Evolutionary conservation across 306 rosid species (phyloP).

Genomic region (Medicago ruthenica): DNA sequence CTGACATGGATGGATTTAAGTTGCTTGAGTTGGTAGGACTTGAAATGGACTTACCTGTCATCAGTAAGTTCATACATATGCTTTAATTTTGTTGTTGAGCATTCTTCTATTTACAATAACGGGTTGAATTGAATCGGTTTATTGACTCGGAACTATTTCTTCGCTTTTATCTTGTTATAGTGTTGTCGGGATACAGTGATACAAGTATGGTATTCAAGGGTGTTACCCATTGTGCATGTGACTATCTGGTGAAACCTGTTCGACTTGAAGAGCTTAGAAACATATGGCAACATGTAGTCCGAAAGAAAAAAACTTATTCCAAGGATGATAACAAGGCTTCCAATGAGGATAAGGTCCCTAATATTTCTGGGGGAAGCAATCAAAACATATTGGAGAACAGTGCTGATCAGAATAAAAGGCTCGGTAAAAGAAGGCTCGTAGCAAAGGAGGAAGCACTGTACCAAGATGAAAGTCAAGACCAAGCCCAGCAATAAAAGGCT

Average conservation of each 20-base stretch:
- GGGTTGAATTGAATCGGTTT: constrained; percentile 1
- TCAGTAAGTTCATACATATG: constrained; percentile 61
- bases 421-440: constrained; percentile 60
- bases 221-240: constrained; percentile 79
- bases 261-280: constrained; percentile 84
- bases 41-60: constrained; percentile 96
- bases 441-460: too few relatives aligned
- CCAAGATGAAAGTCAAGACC: too few relatives aligned
- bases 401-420: constrained; percentile 52
- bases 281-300: constrained; percentile 90
- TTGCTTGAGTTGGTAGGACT: constrained; percentile 88
- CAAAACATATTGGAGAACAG: constrained; percentile 45
- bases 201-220: constrained; percentile 86
- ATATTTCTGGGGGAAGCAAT: constrained; percentile 49
- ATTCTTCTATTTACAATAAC: neutral
- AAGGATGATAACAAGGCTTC: constrained; percentile 53
- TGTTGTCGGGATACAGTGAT: constrained; percentile 83
- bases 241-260: constrained; percentile 83
- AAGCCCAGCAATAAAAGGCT: too few relatives aligned
- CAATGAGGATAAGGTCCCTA: constrained; percentile 46
- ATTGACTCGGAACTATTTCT: constrained; percentile 22
- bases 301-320: constrained; percentile 57
- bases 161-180: constrained; percentile 48
- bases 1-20: constrained; percentile 94
- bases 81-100: neutral